Base-by-base conservation (phyloP, 75 land plant genomes). In the Pinus tabuliformis region DNA sequence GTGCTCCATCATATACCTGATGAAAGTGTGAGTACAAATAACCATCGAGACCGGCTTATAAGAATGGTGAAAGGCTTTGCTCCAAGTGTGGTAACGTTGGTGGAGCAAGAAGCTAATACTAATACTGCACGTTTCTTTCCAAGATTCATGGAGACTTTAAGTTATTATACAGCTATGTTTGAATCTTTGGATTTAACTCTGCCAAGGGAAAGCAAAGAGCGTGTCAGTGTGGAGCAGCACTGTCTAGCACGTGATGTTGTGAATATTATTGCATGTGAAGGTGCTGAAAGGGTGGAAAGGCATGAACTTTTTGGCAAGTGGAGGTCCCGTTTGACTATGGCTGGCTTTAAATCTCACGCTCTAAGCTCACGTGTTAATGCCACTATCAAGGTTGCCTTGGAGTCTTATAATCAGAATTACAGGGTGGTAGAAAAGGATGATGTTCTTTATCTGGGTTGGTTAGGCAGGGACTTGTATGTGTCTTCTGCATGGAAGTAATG, bases 81-180 rank as follows among this genome's bases (percentile, higher is more conserved):
- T 9, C 91, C 91, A 2, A 85, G 81, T 70, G 87, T 90, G 33
- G 58, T 83, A 28, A 88, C 91, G 12, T 65, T 90, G 57, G 90
- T 89, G 45, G 91, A 89, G 82, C 90, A 87, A 75, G 91, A 89
- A 58, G 86, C 91, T 4, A 89, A 90, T 79, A 90, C 91, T 3
- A 90, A 90, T 71, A 88, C 90, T 8, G 78, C 91, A 12, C 83
- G 85, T 9, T 90, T 90, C 80, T 22, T 85, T 20, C 74, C 83
- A 20, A 74, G 91, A 64, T 90, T 90, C 68, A 28, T 74, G 62
- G 91, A 90, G 76, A 77, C 91, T 1, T 24, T 88, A 68, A 77
- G 68, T 57, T 90, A 76, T 72, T 90, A 90, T 61, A 76, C 82
- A 14, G 91, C 91, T 1, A 75, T 89, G 70, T 89, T 89, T 76